Percentiles rank a stretch among this genome's conserved stretches.
Conservation (phyloP, 495 filamentous ascomycete genomes). For the Daldinia grandis region DNA sequence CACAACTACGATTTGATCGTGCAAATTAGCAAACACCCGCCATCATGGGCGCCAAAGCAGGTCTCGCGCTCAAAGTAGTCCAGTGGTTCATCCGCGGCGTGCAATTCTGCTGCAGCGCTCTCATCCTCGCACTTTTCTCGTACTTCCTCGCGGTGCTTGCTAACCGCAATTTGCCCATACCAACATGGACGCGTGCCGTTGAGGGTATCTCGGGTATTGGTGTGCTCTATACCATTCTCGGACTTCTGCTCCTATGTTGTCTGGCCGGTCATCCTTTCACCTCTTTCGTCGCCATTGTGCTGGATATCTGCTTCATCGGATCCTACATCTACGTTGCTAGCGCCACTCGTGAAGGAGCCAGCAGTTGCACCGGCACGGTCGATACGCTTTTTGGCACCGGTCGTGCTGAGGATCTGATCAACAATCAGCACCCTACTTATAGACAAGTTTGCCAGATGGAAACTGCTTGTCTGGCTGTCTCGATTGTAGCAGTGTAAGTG, state of each 20-base stretch:
- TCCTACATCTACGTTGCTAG: conserved; percentile 69
- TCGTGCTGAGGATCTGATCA: conserved; percentile 50
- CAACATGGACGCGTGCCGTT: conserved; percentile 74
- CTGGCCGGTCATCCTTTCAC: conserved; percentile 73
- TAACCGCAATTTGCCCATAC: conserved; percentile 66
- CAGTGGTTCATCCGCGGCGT: conserved; percentile 71
- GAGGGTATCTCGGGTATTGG: conserved; percentile 81
- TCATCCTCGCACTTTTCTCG: conserved; percentile 83
- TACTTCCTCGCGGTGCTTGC: conserved; percentile 72
- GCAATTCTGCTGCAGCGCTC: conserved; percentile 73
- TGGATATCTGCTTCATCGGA: conserved; percentile 67
- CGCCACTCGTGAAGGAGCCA: conserved; percentile 68
- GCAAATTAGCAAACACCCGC: conserved; percentile 31
- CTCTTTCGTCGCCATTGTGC: conserved; percentile 72
- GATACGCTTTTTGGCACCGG: conserved; percentile 74
- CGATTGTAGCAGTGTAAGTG: conserved; percentile 78
- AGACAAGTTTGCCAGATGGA: conserved; percentile 72
- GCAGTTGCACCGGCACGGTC: conserved; percentile 68
- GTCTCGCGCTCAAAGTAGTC: conserved; percentile 67
- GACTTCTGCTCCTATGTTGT: conserved; percentile 77
- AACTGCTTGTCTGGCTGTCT: conserved; percentile 76
- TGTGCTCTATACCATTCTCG: conserved; percentile 74
- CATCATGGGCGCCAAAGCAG: conserved; percentile 54
- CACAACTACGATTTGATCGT: conserved; percentile 31
- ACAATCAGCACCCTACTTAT: conserved; percentile 59